Percentiles rank a stretch among this genome's conserved stretches.
These are phyloP conservation scores for Lactarius hatsudake DNA, from an alignment of 768 basidiomycete species.

Conservation along the genomic window DNA sequence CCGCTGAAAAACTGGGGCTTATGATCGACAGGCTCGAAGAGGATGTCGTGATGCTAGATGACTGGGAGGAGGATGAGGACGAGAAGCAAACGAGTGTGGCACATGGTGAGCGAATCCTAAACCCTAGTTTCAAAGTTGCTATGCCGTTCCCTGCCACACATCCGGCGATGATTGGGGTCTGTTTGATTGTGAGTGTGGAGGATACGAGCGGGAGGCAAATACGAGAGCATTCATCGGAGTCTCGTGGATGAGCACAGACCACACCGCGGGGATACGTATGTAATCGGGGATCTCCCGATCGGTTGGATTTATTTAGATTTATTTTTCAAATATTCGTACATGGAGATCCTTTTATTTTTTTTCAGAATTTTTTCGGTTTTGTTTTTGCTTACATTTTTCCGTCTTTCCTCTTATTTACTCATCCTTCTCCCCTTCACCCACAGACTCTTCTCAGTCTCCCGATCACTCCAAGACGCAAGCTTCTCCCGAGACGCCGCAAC, in stretches of 20 bases:
- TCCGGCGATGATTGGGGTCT: not conserved
- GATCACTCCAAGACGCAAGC: not conserved
- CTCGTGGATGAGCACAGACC: not conserved
- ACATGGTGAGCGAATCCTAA: slow-evolving; percentile 16
- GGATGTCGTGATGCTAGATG: slow-evolving; percentile 23
- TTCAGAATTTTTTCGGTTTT: not conserved
- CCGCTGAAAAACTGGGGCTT: not conserved
- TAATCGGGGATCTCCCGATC: slow-evolving; percentile 24
- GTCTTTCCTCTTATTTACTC: not conserved
- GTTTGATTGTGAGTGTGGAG: not conserved
- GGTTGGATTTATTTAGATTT: not conserved
- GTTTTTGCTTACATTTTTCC: not conserved
- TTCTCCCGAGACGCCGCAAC: not conserved
- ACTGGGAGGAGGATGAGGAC: slow-evolving; percentile 16
- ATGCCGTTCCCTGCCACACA: not conserved
- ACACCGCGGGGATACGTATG: slow-evolving; percentile 15
- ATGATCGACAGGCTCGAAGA: slow-evolving; percentile 17
- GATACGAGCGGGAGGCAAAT: not conserved
- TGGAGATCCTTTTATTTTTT: slow-evolving; percentile 10
- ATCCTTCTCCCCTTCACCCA: not conserved
- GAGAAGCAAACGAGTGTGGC: not conserved
- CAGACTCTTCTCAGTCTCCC: not conserved
- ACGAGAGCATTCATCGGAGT: not conserved
- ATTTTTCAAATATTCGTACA: not conserved
- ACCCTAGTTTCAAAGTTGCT: not conserved